Conservation (phyloP, 805 yeast species). For the Cyberlindnera sargentensis region DNA sequence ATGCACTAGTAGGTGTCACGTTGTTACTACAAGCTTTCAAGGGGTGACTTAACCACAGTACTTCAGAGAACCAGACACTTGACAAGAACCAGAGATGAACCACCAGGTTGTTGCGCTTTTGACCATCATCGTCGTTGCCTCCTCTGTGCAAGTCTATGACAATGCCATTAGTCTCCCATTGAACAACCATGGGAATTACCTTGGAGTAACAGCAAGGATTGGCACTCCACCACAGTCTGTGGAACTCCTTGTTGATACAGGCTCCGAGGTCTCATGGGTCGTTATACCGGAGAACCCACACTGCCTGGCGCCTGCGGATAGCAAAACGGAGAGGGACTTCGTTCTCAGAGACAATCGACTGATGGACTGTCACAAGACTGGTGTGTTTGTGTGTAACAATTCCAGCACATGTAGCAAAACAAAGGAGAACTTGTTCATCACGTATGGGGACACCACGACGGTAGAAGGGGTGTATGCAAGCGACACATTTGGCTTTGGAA, state of each 20-base stretch:
- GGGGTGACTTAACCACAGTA: too few relatives aligned
- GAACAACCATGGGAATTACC: slow-evolving; percentile 5
- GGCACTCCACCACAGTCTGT: slow-evolving; percentile 22
- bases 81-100: too few relatives aligned
- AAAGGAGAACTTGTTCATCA: slow-evolving; percentile 27
- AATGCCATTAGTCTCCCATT: not conserved
- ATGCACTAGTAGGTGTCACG: too few relatives aligned
- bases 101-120: too few relatives aligned
- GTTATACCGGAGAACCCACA: slow-evolving; percentile 13
- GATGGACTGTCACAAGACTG: slow-evolving; percentile 6
- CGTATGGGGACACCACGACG: slow-evolving; percentile 41
- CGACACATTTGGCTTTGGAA: slow-evolving; percentile 10
- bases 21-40: too few relatives aligned
- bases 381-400: slow-evolving; percentile 1
- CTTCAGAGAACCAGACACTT: too few relatives aligned
- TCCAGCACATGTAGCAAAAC: slow-evolving; percentile 1
- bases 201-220: slow-evolving; percentile 4
- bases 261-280: slow-evolving; percentile 30
- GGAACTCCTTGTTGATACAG: slow-evolving; percentile 28
- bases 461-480: slow-evolving; percentile 51
- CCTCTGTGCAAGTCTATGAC: not conserved
- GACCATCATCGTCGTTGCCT: not conserved
- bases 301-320: slow-evolving; percentile 9
- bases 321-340: not conserved
- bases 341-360: not conserved